Base-by-base conservation (phyloP, 257 asterid species). In the Primulina tabacum region DNA sequence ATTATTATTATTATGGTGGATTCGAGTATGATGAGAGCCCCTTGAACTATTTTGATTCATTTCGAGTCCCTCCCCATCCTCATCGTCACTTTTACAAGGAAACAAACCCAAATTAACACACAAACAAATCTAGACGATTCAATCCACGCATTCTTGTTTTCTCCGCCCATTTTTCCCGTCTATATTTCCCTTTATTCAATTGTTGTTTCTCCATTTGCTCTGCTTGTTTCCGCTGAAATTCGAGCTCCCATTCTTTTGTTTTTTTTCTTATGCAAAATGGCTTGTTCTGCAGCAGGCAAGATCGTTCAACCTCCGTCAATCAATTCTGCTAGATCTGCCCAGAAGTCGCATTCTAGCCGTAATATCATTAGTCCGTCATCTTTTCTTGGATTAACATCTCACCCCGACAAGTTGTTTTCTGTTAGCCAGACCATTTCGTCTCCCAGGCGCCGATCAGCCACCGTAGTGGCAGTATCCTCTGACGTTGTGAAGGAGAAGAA, bases 401-500 rank as follows among this genome's bases (percentile, higher is more conserved):
- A 50, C 17, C 53, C 53, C 53, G 53, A 43, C n/a, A 82, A 81
- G 71, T 68, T 81, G 2, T 18, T 72, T 47, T 73, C 77, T 60
- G 64, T 72, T 73, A 79, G 76, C 58, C 70, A 58, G n/a, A 73
- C 58, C 61, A 32, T 55, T 9, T 64, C 82, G 43, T 67, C 70
- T 28, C 24, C 43, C 60, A 60, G 61, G 74, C 86, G 87, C 80
- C 88, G 87, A 79, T 83, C 88, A 62, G 71, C 80, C 75, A 30
- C 69, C 10, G 83, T 88, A 21, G 79, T 80, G n/a, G 90, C 90
- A 1, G 92, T 90, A 59, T 80, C 87, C 7, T 87, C 96, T 8
- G 92, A 92, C 81, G 90, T 85, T 14, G 82, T 85, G 75, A 90
- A 90, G 90, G 92, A 84, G 75, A 88, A 85, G 80, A 88, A 86